These are phyloP conservation scores for Aspergillus baeticus DNA, from an alignment of 495 filamentous ascomycete species.

Conservation along the genomic window DNA sequence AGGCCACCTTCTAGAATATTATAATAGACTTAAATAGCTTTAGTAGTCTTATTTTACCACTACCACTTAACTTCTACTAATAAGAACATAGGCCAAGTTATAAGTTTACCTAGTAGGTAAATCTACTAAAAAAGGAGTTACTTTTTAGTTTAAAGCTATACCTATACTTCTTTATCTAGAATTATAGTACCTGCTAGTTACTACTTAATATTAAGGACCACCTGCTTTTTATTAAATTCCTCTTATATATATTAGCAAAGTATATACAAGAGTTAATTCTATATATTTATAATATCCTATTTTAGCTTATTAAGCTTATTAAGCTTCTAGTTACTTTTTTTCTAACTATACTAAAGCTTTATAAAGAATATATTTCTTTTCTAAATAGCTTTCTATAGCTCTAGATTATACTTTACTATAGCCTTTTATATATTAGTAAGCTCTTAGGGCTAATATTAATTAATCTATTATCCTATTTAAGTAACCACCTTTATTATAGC, in stretches of 20 bases:
- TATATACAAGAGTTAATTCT: conserved; percentile 7
- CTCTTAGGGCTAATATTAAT: too few species aligned
- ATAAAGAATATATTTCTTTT: too few species aligned
- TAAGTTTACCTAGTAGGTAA: conserved; percentile 24
- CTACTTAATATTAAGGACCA: conserved; percentile 22
- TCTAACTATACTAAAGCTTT: too few species aligned
- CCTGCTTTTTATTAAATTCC: conserved; percentile 24
- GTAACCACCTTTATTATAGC: too few species aligned
- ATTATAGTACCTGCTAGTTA: conserved; percentile 22
- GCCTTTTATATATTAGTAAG: too few species aligned
- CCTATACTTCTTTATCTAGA: conserved; percentile 22
- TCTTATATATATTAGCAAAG: conserved; percentile 12
- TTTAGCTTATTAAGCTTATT: conserved; percentile 15
- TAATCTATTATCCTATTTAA: too few species aligned
- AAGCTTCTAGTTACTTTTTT: neutral
- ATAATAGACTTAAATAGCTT: too few species aligned
- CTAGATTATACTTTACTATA: too few species aligned
- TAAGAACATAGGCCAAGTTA: conserved; percentile 26
- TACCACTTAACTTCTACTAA: conserved; percentile 26
- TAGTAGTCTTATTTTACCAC: conserved; percentile 13
- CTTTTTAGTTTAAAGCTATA: conserved; percentile 20
- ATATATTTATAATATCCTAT: conserved; percentile 18
- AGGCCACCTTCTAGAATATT: too few species aligned
- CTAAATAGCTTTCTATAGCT: too few species aligned
- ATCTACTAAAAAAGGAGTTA: conserved; percentile 26